These are phyloP conservation scores for Pythium dissotocum DNA, from an alignment of 352 stramenopile genomes.

Conservation along the genomic window DNA sequence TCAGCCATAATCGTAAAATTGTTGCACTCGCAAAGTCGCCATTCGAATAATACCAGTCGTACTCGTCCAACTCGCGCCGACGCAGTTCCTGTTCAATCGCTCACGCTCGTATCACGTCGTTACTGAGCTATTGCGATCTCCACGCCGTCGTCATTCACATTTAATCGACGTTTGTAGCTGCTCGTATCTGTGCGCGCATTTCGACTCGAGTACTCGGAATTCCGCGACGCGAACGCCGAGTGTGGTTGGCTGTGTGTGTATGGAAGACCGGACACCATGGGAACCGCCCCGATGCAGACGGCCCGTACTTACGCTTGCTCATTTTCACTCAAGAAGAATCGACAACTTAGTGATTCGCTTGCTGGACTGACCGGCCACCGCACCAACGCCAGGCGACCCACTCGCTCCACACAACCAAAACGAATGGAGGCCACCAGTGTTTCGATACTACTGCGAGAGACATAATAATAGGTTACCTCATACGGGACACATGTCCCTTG, in stretches of 20 bases:
- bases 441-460: conserved; percentile 15
- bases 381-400: conserved; percentile 2
- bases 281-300: background rate
- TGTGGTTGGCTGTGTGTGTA: background rate
- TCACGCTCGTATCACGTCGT: no score
- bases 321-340: conserved; percentile 86
- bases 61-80: no score
- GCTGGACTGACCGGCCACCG: conserved; percentile 22
- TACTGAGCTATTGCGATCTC: no score
- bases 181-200: no score
- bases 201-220: background rate
- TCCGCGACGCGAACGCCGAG: background rate
- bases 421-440: conserved; percentile 37
- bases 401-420: conserved; percentile 27
- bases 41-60: no score
- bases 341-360: conserved; percentile 47
- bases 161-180: no score
- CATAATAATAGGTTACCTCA: conserved; percentile 16
- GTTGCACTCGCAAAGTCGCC: no score
- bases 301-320: conserved; percentile 74
- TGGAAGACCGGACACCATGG: background rate
- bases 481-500: background rate
- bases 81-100: no score
- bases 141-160: no score
- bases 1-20: no score